Conservation (phyloP, 371 early-diverging fungal genomes). For the Actinomortierella wolfii region DNA sequence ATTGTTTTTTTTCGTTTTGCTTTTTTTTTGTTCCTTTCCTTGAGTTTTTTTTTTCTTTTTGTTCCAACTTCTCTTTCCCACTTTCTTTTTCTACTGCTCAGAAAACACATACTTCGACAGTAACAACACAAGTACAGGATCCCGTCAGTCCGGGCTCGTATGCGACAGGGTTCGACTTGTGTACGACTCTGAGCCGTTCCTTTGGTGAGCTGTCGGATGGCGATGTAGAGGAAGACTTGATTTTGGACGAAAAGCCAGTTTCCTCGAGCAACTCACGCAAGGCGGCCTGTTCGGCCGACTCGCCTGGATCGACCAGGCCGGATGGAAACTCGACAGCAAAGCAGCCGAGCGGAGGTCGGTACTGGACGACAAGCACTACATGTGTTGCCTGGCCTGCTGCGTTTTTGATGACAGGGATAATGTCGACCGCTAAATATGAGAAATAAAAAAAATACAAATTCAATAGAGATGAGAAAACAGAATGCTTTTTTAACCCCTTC, state of each 20-base stretch:
- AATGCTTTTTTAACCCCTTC: too few relatives aligned
- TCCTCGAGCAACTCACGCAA: slow-evolving; percentile 66
- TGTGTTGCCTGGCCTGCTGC: slow-evolving; percentile 41
- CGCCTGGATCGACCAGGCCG: slow-evolving; percentile 61
- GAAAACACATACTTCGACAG: slow-evolving; percentile 41
- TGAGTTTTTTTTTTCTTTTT: not conserved
- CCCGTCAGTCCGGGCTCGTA: slow-evolving; percentile 68
- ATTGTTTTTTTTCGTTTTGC: slow-evolving; percentile 24
- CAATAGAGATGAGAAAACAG: not conserved
- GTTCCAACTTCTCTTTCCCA: not conserved
- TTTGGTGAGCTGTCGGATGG: not conserved
- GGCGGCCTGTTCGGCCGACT: slow-evolving; percentile 53
- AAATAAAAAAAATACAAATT: not conserved
- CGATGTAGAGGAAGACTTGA: slow-evolving; percentile 12
- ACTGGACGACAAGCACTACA: slow-evolving; percentile 62
- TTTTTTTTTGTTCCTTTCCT: slow-evolving; percentile 1
- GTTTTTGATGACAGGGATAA: slow-evolving; percentile 33
- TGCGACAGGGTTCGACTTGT: slow-evolving; percentile 40
- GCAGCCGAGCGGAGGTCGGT: slow-evolving; percentile 60
- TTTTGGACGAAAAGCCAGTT: slow-evolving; percentile 52
- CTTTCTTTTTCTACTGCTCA: not conserved
- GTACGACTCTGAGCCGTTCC: slow-evolving; percentile 18
- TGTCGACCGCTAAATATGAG: slow-evolving; percentile 20
- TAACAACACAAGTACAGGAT: slow-evolving; percentile 55
- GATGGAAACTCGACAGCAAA: slow-evolving; percentile 69